Evolutionary conservation across 129 eudicot species (phyloP).

Genomic region (Arctium minus): DNA sequence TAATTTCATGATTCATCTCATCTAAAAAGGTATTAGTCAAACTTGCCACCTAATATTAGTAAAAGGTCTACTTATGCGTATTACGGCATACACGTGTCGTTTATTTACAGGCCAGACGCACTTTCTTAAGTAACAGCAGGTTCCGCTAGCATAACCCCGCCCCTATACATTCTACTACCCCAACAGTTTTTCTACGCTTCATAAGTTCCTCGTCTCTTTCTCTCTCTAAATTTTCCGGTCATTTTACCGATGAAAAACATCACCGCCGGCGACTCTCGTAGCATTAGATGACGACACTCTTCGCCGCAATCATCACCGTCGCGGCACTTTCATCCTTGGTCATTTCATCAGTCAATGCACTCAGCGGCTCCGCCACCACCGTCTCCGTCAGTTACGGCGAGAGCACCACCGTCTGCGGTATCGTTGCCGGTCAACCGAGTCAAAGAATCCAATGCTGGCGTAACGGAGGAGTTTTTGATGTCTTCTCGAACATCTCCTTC

Average conservation of each 20-base stretch:
- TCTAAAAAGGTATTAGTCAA: slow-evolving; percentile 13
- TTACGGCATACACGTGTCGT: background rate
- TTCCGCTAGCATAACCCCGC: slow-evolving; percentile 6
- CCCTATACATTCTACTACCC: slow-evolving; percentile 9
- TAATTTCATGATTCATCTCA: background rate
- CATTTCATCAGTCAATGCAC: slow-evolving; percentile 14
- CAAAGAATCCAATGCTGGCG: slow-evolving; percentile 48
- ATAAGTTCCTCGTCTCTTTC: background rate
- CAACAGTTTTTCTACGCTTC: slow-evolving; percentile 16
- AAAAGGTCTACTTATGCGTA: background rate
- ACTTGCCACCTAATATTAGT: slow-evolving; percentile 9
- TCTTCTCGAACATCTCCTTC: slow-evolving; percentile 42
- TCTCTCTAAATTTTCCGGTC: slow-evolving; percentile 4
- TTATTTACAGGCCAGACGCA: background rate
- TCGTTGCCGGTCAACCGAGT: slow-evolving; percentile 47
- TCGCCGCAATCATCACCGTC: slow-evolving; percentile 2
- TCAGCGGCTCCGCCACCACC: slow-evolving; percentile 46
- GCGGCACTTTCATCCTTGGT: background rate
- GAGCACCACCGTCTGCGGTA: slow-evolving; percentile 46
- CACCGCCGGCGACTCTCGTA: slow-evolving; percentile 18
- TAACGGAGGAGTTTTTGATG: slow-evolving; percentile 16
- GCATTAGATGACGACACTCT: slow-evolving; percentile 11
- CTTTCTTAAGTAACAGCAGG: slow-evolving; percentile 4
- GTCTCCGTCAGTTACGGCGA: slow-evolving; percentile 36
- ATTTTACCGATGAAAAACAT: slow-evolving; percentile 19